Evolutionary conservation across 75 land plant species (phyloP).

Genomic region (Isoetes taiwanensis): DNA sequence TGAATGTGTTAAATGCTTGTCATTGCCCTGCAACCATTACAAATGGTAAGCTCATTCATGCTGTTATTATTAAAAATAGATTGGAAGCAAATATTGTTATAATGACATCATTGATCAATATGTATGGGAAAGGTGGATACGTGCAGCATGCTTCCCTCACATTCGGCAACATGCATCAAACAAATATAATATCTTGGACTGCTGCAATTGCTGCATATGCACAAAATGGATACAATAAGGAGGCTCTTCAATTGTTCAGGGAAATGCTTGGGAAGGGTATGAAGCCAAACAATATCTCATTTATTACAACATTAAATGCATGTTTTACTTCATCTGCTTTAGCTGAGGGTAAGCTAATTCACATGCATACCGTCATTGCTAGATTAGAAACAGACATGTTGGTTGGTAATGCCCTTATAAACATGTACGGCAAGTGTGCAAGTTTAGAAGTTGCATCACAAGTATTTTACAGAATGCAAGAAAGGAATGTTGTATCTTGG

Average conservation of each 20-base stretch:
- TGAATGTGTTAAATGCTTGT: slow-evolving; percentile 23
- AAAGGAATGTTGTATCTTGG: slow-evolving; percentile 17
- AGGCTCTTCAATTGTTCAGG: slow-evolving; percentile 18
- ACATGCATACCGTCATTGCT: not conserved
- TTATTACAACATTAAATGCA: not conserved
- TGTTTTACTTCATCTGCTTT: not conserved
- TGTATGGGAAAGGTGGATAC: slow-evolving; percentile 32
- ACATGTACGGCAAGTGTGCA: slow-evolving; percentile 1
- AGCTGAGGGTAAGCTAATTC: not conserved
- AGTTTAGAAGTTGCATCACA: not conserved
- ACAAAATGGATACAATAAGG: slow-evolving; percentile 7
- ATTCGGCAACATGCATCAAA: slow-evolving; percentile 25
- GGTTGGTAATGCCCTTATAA: not conserved
- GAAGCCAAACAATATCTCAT: not conserved
- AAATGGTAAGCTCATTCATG: too few species aligned
- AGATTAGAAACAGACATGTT: not conserved
- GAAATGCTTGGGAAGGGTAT: slow-evolving; percentile 27
- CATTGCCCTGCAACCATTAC: too few species aligned
- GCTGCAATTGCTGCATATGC: slow-evolving; percentile 28
- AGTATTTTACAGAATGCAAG: not conserved
- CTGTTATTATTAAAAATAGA: too few species aligned
- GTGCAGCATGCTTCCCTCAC: slow-evolving; percentile 17
- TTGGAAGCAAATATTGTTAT: slow-evolving; percentile 21
- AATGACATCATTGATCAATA: slow-evolving; percentile 24
- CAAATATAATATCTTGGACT: slow-evolving; percentile 30